phyloP scores from a whole-genome alignment of 2,329 filamentous ascomycete species.

The Fusarium stilboides region DNA sequence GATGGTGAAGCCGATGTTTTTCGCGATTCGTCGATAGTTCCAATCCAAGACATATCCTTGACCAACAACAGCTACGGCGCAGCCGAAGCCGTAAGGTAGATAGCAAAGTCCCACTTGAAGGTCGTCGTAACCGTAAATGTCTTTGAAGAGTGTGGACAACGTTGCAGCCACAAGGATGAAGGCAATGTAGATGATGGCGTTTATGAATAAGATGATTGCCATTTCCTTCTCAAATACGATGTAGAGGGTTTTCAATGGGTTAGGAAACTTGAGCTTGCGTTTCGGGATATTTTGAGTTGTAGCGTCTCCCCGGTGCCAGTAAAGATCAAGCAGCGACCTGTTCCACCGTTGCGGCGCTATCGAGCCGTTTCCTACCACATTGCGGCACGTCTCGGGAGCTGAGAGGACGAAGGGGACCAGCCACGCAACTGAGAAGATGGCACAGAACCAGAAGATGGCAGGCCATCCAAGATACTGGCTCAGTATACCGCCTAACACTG shows the following conservation, averaged over 20 bases:
- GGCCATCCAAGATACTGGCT: constrained; percentile 76
- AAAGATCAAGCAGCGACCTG: constrained; percentile 67
- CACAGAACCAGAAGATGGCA: constrained; percentile 79
- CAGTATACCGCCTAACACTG: constrained; percentile 76
- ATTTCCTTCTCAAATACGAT: constrained; percentile 73
- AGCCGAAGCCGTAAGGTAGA: constrained; percentile 68
- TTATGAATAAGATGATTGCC: constrained; percentile 67
- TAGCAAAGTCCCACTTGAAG: constrained; percentile 69
- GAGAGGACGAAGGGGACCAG: constrained; percentile 69
- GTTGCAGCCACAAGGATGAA: constrained; percentile 70
- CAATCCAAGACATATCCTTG: constrained; percentile 73
- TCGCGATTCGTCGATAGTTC: constrained; percentile 80
- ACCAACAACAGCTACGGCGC: constrained; percentile 63
- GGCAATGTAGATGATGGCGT: constrained; percentile 68
- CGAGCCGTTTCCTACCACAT: constrained; percentile 75
- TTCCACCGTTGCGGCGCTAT: constrained; percentile 72
- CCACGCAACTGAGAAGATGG: constrained; percentile 67
- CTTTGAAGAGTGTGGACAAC: constrained; percentile 65
- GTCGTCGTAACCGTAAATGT: constrained; percentile 67
- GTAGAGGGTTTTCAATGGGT: constrained; percentile 68
- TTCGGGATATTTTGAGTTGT: constrained; percentile 55
- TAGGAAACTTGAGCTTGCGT: constrained; percentile 67
- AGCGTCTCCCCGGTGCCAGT: constrained; percentile 56
- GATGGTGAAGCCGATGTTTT: constrained; percentile 72
- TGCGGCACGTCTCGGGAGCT: constrained; percentile 72